phyloP scores from a whole-genome alignment of 345 rosid species.

The Eucalyptus regnans region DNA sequence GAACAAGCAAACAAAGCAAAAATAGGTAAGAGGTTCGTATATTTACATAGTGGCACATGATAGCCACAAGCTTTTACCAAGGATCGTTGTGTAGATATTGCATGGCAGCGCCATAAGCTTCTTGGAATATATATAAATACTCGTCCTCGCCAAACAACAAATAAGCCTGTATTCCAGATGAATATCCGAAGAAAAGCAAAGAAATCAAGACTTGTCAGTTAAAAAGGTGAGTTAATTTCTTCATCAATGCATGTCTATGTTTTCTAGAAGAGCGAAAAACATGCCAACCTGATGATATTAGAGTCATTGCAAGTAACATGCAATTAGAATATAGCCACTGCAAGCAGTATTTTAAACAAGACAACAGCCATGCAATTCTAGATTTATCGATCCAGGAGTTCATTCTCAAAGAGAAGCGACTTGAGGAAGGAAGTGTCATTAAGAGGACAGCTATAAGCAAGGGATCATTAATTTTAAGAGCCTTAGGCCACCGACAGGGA shows the following conservation, averaged over 20 bases:
- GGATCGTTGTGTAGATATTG: constrained; percentile 87
- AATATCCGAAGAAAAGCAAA: neutral
- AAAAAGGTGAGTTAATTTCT: neutral
- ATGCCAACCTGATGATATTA: neutral
- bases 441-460: neutral
- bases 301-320: neutral
- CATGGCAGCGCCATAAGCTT: constrained; percentile 92
- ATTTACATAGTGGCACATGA: constrained; percentile 5
- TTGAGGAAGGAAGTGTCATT: neutral
- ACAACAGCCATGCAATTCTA: neutral
- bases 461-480: neutral
- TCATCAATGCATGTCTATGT: neutral
- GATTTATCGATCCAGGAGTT: neutral
- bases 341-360: neutral
- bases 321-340: neutral
- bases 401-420: neutral
- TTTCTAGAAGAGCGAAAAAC: neutral
- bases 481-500: neutral
- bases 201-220: neutral
- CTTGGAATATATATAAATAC: constrained; percentile 82
- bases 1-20: neutral
- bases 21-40: neutral
- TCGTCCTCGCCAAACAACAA: constrained; percentile 94
- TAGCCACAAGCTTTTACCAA: constrained; percentile 52
- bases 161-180: constrained; percentile 58